phyloP scores from a whole-genome alignment of 2,329 filamentous ascomycete species.

The Berkeleyomyces basicola region DNA sequence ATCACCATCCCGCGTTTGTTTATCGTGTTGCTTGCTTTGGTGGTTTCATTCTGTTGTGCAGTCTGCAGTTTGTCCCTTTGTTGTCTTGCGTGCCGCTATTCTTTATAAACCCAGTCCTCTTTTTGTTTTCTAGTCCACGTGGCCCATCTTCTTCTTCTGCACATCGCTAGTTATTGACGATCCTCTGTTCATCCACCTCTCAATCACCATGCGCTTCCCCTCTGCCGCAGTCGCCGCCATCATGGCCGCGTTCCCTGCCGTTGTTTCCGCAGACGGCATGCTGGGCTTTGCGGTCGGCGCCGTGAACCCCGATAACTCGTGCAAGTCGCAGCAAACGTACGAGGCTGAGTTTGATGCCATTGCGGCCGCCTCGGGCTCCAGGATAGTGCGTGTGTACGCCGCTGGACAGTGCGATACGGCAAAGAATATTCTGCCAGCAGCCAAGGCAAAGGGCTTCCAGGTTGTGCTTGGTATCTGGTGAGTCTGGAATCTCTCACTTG shows the following conservation, averaged over 20 bases:
- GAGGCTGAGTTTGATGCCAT: constrained; percentile 48
- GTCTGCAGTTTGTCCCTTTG: neutral
- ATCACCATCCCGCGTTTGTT: neutral
- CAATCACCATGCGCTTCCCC: constrained; percentile 12
- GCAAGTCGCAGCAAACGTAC: constrained; percentile 48
- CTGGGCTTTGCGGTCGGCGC: constrained; percentile 52
- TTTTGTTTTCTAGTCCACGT: neutral
- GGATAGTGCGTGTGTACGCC: constrained; percentile 49
- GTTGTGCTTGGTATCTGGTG: constrained; percentile 57
- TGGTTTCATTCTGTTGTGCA: neutral
- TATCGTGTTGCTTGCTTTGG: neutral
- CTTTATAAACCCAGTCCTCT: neutral
- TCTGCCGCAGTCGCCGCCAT: constrained; percentile 10
- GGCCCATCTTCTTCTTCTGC: neutral
- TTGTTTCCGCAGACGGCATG: constrained; percentile 25
- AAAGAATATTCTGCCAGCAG: constrained; percentile 45
- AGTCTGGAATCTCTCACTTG: constrained; percentile 14
- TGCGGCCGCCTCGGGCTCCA: constrained; percentile 30
- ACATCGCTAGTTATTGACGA: neutral
- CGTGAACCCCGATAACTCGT: constrained; percentile 40
- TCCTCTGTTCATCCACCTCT: neutral
- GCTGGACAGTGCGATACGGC: constrained; percentile 50
- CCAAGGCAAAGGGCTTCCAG: constrained; percentile 46
- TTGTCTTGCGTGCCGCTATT: neutral
- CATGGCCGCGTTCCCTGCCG: constrained; percentile 16